These are phyloP conservation scores for Blastobotrys ciferrii DNA, from an alignment of 1,139 yeast species.

Conservation along the genomic window DNA sequence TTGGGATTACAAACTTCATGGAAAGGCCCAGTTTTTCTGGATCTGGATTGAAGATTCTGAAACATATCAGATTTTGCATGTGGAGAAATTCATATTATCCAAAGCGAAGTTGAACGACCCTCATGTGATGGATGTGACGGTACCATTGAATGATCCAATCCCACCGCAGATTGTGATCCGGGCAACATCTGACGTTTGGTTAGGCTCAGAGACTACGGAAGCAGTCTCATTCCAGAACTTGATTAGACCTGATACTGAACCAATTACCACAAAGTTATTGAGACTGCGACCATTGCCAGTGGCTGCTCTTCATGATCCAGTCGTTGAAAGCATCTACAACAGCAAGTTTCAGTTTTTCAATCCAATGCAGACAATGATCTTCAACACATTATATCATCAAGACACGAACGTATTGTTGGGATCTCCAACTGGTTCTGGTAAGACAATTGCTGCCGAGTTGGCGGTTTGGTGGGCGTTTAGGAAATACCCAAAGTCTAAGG, in stretches of 20 bases:
- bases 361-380: constrained; percentile 98
- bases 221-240: constrained; percentile 88
- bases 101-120: constrained; percentile 53
- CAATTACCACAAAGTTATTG: constrained; percentile 75
- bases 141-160: constrained; percentile 82
- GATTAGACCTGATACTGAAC: constrained; percentile 83
- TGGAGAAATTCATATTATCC: constrained; percentile 71
- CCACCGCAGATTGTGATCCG: constrained; percentile 85
- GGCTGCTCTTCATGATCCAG: constrained; percentile 68
- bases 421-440: constrained; percentile 98
- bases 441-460: constrained; percentile 93
- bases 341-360: constrained; percentile 79
- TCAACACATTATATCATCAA: constrained; percentile 80
- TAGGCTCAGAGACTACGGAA: constrained; percentile 76
- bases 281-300: constrained; percentile 84
- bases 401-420: constrained; percentile 86
- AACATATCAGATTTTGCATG: constrained; percentile 65
- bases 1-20: constrained; percentile 84
- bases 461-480: constrained; percentile 96
- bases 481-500: constrained; percentile 74
- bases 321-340: constrained; percentile 66
- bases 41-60: constrained; percentile 80
- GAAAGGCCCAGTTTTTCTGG: constrained; percentile 91
- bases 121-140: constrained; percentile 86
- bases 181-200: constrained; percentile 82